Base-by-base conservation (phyloP, 257 asterid species). In the Galeopsis tetrahit region DNA sequence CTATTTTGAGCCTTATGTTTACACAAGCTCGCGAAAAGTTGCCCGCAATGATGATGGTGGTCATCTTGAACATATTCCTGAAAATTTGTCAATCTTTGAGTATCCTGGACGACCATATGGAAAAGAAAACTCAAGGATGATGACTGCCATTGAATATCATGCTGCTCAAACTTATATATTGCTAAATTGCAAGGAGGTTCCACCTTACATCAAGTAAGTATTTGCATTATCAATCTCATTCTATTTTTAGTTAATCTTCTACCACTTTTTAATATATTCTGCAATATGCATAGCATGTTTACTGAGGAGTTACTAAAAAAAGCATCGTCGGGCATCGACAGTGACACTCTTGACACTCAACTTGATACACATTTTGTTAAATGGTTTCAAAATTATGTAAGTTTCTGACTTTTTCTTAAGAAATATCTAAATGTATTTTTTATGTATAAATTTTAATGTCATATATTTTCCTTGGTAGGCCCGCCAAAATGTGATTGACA, bases 311-410 rank as follows among this genome's bases (percentile, higher is more conserved):
- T 21, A 21, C 28, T 21, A 21, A 21, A 21, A 21, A 21, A 21
- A 21, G 28, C 28, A 21, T 21, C 28, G 28, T 4, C 36, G 2
- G 15, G 0, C 38, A 57, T 57, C 39, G 31, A 28, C 39, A 31
- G 31, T 28, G 39, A 31, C 14, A 14, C 33, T 9, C 39, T 57
- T 7, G 63, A 57, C 63, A 8, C n/a, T 57, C 39, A 31, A 2
- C 63, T 57, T 57, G 63, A 31, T 57, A 57, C 11, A 9, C n/a
- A 57, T 17, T 53, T 53, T 53, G 34, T 11, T 17, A 17, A 17
- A 17, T 17, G 60, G 60, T 53, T 53, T 53, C 14, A 57, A 31
- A 57, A 57, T 57, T 57, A 57, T 4, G 7, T 31, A 57, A 57
- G 39, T 57, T 4, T 9, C 34, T 31, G 21, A 21, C 9, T 57